A percentile compares a stretch with the other conserved stretches of the same genome.
Conservation (phyloP, 331 rosid species). For the Stylosanthes scabra region DNA sequence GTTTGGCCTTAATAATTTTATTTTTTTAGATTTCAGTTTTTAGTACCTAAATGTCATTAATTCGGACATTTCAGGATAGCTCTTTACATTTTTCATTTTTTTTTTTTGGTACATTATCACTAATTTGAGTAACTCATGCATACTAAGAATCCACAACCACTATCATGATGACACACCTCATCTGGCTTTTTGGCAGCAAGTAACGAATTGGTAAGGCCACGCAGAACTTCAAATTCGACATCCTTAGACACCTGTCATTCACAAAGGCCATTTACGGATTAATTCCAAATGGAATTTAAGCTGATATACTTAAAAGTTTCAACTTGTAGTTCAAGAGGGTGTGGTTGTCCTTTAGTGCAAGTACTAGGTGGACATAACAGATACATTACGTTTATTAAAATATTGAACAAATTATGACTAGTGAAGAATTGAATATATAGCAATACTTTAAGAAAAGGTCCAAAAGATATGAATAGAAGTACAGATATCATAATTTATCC, state of each 20-base stretch:
- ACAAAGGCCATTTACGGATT: constrained; percentile 34
- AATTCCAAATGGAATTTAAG: constrained; percentile 20
- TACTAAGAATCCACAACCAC: constrained; percentile 3
- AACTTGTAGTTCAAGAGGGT: constrained; percentile 7
- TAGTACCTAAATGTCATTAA: background rate
- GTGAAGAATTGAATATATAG: background rate
- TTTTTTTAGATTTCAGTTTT: background rate
- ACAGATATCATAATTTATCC: constrained; percentile 17
- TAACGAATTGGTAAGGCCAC: constrained; percentile 81
- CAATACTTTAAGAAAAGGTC: background rate
- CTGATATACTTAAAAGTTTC: constrained; percentile 23
- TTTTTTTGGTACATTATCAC: background rate
- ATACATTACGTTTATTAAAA: constrained; percentile 5
- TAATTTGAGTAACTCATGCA: constrained; percentile 11
- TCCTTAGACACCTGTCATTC: constrained; percentile 71
- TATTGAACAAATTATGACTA: constrained; percentile 3
- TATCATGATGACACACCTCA: constrained; percentile 66
- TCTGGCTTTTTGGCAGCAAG: constrained; percentile 90
- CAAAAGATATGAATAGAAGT: background rate
- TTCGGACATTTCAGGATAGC: background rate
- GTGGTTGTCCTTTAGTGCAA: constrained; percentile 25
- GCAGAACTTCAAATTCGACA: constrained; percentile 78
- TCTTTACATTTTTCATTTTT: no score
- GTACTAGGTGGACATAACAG: constrained; percentile 10
- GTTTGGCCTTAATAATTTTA: background rate